Base-by-base conservation (phyloP, 176 grass and related monocot genomes). In the Carex cristatella region DNA sequence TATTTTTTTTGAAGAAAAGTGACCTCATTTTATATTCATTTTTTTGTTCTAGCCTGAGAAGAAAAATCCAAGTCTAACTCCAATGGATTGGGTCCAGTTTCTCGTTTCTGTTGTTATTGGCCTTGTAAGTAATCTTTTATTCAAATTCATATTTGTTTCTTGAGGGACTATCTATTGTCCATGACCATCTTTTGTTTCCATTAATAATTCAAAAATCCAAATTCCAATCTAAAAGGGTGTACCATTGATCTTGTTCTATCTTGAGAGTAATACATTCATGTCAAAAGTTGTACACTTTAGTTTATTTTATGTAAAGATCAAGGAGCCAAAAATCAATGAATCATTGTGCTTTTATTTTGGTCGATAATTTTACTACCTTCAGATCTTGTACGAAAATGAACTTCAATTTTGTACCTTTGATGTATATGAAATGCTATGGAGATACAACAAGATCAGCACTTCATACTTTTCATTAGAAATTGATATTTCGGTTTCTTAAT, bases 1-100 rank as follows among this genome's bases (percentile, higher is more conserved):
- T 64, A 10, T 57, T 64, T 83, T 77, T 81, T 83, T 77, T 18
- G 42, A 14, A 38, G 6, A 68, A 82, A 78, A 30, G 67, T 10
- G 27, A 72, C 2, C 7, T 27, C 8, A 42, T 78, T 63, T 12
- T 63, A 86, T 31, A 14, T 58, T 80, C 35, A 57, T 65, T 69
- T 54, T 65, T 70, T 48, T 57, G 51, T 82, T 98, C 84, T 87
- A 98, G 96, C 91, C 96, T 51, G 91, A 98, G 90, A 98, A 98
- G 93, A 98, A 95, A 90, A 98, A 94, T 32, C 95, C 95, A 37
- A 95, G 91, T 83, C 88, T 98, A 65, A 98, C 95, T 68, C 95
- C 93, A 82, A 98, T 98, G 96, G 93, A 98, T 74, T 98, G 93
- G 96, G 93, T 95, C 64, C 91, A 92, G 18, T 98, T 98, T 79